Percentiles rank a stretch among this genome's conserved stretches.
phyloP scores from a whole-genome alignment of 164 flowering plant species.

The Buxus sempervirens region DNA sequence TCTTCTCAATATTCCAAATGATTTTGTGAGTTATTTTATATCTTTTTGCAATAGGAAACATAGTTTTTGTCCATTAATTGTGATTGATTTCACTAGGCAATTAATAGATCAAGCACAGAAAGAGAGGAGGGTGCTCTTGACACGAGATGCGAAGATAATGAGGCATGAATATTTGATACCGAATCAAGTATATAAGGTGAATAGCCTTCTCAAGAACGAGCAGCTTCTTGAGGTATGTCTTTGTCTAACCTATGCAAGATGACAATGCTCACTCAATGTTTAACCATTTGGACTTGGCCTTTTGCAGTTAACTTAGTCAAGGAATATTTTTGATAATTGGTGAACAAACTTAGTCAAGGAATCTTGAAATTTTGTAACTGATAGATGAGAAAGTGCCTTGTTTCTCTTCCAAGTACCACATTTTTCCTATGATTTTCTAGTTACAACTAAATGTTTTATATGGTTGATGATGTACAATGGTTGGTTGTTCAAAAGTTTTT shows the following conservation, averaged over 20 bases:
- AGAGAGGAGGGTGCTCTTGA: conserved; percentile 86
- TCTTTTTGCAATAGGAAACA: not conserved
- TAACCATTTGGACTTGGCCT: not conserved
- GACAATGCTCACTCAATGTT: not conserved
- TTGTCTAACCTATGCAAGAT: not conserved
- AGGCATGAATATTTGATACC: conserved; percentile 65
- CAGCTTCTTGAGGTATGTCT: conserved; percentile 82
- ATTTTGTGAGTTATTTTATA: not conserved
- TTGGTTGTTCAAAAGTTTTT: too few relatives aligned
- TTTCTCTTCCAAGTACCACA: not conserved
- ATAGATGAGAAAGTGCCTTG: too few relatives aligned
- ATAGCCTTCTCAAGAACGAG: conserved; percentile 82
- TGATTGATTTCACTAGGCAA: conserved; percentile 41
- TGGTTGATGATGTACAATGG: too few relatives aligned
- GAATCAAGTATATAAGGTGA: conserved; percentile 76
- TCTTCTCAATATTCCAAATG: conserved; percentile 3
- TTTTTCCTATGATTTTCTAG: not conserved
- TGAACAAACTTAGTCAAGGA: not conserved
- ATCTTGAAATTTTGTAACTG: not conserved
- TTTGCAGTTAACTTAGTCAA: too few relatives aligned
- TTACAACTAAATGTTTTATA: not conserved
- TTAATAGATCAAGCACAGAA: conserved; percentile 69
- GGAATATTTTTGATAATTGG: too few relatives aligned
- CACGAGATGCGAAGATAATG: conserved; percentile 83
- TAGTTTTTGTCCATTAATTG: not conserved